phyloP scores from a whole-genome alignment of 2,329 filamentous ascomycete genomes.

The Phaeosphaeria sp. region DNA sequence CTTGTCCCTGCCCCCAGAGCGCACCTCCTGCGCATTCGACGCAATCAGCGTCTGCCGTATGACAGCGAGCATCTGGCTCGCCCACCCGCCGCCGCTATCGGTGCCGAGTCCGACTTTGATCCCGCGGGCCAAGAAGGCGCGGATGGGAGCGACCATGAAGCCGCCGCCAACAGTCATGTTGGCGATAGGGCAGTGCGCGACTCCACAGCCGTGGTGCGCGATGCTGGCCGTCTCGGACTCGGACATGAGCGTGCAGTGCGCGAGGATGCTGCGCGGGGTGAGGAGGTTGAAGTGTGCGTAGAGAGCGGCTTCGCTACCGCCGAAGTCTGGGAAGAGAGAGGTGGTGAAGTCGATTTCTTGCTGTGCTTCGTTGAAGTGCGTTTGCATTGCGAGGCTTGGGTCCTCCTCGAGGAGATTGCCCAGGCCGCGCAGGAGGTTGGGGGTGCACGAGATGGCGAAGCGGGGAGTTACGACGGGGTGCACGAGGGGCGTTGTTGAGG shows the following conservation, averaged over 20 bases:
- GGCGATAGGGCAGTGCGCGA: conserved; percentile 69
- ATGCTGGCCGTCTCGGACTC: conserved; percentile 62
- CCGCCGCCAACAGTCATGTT: conserved; percentile 61
- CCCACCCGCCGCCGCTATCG: conserved; percentile 69
- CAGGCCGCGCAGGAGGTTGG: conserved; percentile 61
- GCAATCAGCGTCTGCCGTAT: conserved; percentile 65
- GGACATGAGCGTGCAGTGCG: conserved; percentile 69
- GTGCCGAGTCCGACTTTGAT: conserved; percentile 73
- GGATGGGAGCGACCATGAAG: conserved; percentile 67
- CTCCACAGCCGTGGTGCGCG: conserved; percentile 58
- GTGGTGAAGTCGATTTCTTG: conserved; percentile 65
- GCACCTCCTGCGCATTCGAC: conserved; percentile 45
- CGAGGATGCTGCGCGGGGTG: conserved; percentile 64
- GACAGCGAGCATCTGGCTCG: conserved; percentile 64
- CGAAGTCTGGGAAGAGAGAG: conserved; percentile 62
- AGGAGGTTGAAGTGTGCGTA: conserved; percentile 65
- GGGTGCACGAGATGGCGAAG: conserved; percentile 67
- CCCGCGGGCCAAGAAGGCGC: conserved; percentile 62
- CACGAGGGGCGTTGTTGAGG: conserved; percentile 22
- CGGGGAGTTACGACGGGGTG: conserved; percentile 49
- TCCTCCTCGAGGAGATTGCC: conserved; percentile 60
- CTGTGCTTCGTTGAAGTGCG: conserved; percentile 70
- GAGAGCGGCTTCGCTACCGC: conserved; percentile 63
- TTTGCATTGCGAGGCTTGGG: conserved; percentile 63
- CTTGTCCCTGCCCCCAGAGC: conserved; percentile 46